These are phyloP conservation scores for Erigeron canadensis DNA, from an alignment of 129 eudicot genomes.

Conservation along the genomic window DNA sequence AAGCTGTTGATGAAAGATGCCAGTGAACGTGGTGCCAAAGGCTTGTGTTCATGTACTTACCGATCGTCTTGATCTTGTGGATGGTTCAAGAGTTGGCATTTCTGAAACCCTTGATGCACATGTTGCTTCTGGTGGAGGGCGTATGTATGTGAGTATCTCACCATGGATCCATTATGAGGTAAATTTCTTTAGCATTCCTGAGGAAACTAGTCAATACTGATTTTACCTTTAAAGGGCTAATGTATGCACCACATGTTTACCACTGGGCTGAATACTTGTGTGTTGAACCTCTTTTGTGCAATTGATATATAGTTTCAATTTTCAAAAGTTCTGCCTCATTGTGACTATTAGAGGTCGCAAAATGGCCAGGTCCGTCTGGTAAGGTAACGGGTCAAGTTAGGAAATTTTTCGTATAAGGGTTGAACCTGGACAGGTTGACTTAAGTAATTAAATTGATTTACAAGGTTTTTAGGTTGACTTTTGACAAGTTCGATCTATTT, in stretches of 20 bases:
- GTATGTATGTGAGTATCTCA: slow-evolving; percentile 94
- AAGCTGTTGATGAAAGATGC: slow-evolving; percentile 91
- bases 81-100: slow-evolving; percentile 87
- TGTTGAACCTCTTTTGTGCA: too few species aligned
- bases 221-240: neutral
- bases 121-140: slow-evolving; percentile 96
- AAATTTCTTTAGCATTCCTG: neutral
- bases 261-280: neutral
- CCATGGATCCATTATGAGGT: slow-evolving; percentile 99
- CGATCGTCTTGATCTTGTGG: slow-evolving; percentile 95
- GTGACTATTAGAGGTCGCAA: neutral
- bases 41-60: slow-evolving; percentile 82
- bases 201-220: neutral
- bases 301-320: too few species aligned
- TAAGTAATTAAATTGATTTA: neutral
- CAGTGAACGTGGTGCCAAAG: slow-evolving; percentile 87
- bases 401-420: neutral
- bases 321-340: too few species aligned
- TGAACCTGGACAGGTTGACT: neutral
- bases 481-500: neutral
- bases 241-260: neutral
- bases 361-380: neutral
- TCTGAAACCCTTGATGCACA: slow-evolving; percentile 89
- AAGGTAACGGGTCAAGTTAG: neutral
- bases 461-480: neutral